Evolutionary conservation across 805 yeast species (phyloP).

Genomic region (Komagataella phaffii): DNA sequence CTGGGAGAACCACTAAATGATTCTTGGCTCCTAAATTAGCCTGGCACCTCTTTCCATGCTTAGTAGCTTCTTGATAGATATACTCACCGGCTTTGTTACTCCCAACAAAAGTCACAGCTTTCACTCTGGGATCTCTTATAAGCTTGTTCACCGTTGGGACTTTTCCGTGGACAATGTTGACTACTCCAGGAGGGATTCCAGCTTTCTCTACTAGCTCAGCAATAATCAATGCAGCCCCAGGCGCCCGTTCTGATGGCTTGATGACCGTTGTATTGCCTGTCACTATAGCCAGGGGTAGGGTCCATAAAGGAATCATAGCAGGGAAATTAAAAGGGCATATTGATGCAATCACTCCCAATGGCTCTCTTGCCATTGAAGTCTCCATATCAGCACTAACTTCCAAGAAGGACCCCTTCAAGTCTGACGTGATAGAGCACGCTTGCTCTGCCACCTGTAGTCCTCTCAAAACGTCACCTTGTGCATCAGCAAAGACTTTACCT

Average conservation of each 20-base stretch:
- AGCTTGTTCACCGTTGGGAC: slow-evolving; percentile 61
- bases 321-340: slow-evolving; percentile 79
- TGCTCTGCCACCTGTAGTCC: slow-evolving; percentile 75
- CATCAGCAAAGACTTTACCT: slow-evolving; percentile 67
- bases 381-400: slow-evolving; percentile 69
- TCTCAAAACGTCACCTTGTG: slow-evolving; percentile 61
- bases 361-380: slow-evolving; percentile 64
- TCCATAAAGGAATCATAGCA: slow-evolving; percentile 70
- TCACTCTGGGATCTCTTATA: slow-evolving; percentile 59
- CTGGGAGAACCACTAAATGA: slow-evolving; percentile 63
- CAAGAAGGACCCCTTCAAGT: slow-evolving; percentile 46
- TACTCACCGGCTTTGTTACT: slow-evolving; percentile 70
- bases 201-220: slow-evolving; percentile 63
- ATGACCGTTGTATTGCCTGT: slow-evolving; percentile 66
- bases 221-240: slow-evolving; percentile 67
- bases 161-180: slow-evolving; percentile 63
- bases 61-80: slow-evolving; percentile 51
- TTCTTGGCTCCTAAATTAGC: slow-evolving; percentile 73
- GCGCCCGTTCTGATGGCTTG: slow-evolving; percentile 64
- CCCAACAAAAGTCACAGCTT: slow-evolving; percentile 70
- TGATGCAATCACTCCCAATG: slow-evolving; percentile 65
- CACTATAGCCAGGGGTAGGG: slow-evolving; percentile 45
- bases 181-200: slow-evolving; percentile 64
- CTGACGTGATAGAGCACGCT: slow-evolving; percentile 52
- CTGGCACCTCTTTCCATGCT: slow-evolving; percentile 64